Percentiles rank a stretch among this genome's conserved stretches.
These are phyloP conservation scores for Zygosaccharomyces pseudobailii DNA, from an alignment of 1,139 yeast genomes.

Conservation along the genomic window DNA sequence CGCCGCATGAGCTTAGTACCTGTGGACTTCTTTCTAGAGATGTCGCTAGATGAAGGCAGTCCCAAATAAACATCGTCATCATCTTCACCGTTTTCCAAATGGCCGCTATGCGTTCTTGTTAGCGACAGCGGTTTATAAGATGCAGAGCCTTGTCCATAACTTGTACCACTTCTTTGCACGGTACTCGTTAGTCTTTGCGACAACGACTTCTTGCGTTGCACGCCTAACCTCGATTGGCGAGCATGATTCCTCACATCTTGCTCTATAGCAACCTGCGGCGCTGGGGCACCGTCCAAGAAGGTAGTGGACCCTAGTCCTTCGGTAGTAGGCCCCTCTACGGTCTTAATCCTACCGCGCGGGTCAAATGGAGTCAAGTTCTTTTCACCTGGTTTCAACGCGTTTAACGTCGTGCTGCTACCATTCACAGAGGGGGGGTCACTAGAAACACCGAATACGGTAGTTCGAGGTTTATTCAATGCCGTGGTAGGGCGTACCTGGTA, in stretches of 20 bases:
- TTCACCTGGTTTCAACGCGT: constrained; percentile 12
- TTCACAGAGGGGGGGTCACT: constrained; percentile 4
- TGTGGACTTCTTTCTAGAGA: constrained; percentile 34
- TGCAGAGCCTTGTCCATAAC: not conserved
- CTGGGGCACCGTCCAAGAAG: constrained; percentile 95
- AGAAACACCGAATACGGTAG: constrained; percentile 1
- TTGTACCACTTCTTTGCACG: constrained; percentile 9
- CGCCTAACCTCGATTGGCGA: constrained; percentile 24
- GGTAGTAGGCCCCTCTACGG: constrained; percentile 80
- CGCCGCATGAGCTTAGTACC: constrained; percentile 63
- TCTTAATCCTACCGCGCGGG: constrained; percentile 59
- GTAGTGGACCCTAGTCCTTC: constrained; percentile 90
- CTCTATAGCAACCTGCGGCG: constrained; percentile 51
- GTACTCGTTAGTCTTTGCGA: constrained; percentile 51
- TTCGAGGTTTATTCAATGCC: constrained; percentile 2
- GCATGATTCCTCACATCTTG: constrained; percentile 33
- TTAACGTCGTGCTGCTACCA: constrained; percentile 12
- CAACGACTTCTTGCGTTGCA: constrained; percentile 70
- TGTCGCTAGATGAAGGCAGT: constrained; percentile 23
- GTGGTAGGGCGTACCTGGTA: constrained; percentile 6
- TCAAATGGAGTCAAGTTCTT: constrained; percentile 48
- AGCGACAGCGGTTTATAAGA: constrained; percentile 7
- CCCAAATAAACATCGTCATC: constrained; percentile 35
- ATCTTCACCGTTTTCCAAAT: constrained; percentile 21
- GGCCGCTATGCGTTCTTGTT: constrained; percentile 20